Conservation (phyloP, 129 eudicot species). For the Lactuca saligna region DNA sequence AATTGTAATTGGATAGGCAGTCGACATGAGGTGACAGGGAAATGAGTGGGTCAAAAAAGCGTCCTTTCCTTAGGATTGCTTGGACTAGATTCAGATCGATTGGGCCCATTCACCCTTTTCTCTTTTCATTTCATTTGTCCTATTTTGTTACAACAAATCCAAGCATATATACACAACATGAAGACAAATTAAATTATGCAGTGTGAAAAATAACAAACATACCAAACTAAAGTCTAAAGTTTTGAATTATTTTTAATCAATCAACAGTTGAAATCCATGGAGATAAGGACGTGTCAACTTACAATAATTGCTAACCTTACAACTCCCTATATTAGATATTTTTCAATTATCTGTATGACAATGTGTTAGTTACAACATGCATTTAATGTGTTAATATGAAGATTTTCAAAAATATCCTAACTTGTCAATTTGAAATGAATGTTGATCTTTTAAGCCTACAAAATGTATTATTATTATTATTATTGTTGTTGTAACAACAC, state of each 20-base stretch:
- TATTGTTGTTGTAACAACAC: not conserved
- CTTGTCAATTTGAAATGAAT: not conserved
- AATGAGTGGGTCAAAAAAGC: not conserved
- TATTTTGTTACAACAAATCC: not conserved
- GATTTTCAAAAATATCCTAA: not conserved
- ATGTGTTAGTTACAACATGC: not conserved
- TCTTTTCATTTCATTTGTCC: not conserved
- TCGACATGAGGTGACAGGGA: not conserved
- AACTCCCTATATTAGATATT: not conserved
- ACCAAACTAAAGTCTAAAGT: constrained; percentile 12
- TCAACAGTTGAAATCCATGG: not conserved
- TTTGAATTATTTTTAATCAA: not conserved
- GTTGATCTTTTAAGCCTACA: not conserved
- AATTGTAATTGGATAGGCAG: not conserved
- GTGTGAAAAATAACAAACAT: not conserved
- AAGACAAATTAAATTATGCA: not conserved
- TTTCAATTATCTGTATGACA: not conserved
- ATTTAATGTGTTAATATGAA: not conserved
- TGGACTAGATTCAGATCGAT: not conserved
- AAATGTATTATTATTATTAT: not conserved
- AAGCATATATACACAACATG: no score
- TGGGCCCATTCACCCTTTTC: not conserved
- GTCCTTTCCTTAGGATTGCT: not conserved
- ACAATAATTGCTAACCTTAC: constrained; percentile 6
- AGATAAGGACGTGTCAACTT: constrained; percentile 18